Conservation (phyloP, 2,329 filamentous ascomycete genomes). For the Nemania sp. region DNA sequence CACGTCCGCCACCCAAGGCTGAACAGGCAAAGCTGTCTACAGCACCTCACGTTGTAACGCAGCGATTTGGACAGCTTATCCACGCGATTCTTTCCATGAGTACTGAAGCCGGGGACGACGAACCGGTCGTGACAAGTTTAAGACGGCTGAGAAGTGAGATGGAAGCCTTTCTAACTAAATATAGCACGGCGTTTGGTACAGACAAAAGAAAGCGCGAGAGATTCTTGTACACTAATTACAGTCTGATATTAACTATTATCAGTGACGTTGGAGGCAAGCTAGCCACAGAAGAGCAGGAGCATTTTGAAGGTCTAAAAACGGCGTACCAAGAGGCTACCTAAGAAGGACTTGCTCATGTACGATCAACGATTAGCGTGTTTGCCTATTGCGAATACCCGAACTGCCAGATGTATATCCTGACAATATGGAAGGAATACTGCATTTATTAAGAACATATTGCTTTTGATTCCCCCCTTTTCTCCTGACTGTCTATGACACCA, state of each 20-base stretch:
- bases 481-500: background rate
- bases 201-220: slow-evolving; percentile 85
- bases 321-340: slow-evolving; percentile 64
- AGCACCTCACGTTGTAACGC: slow-evolving; percentile 90
- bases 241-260: slow-evolving; percentile 92
- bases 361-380: slow-evolving; percentile 20
- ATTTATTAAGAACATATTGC: slow-evolving; percentile 6
- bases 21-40: slow-evolving; percentile 74
- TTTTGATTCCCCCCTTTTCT: background rate
- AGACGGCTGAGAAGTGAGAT: slow-evolving; percentile 82
- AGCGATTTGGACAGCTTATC: slow-evolving; percentile 93
- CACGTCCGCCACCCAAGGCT: slow-evolving; percentile 58
- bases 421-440: background rate
- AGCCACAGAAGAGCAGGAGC: slow-evolving; percentile 77
- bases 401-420: background rate
- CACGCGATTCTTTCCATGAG: slow-evolving; percentile 87
- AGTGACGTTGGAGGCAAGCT: slow-evolving; percentile 80
- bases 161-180: slow-evolving; percentile 82
- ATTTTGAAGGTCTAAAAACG: slow-evolving; percentile 77
- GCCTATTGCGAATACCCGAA: background rate
- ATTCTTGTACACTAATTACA: slow-evolving; percentile 97
- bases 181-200: slow-evolving; percentile 77
- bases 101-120: slow-evolving; percentile 92
- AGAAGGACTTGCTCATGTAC: slow-evolving; percentile 14
- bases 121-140: slow-evolving; percentile 87